Evolutionary conservation across 2,329 filamentous ascomycete species (phyloP).

Genomic region (Epichloe uncinata): DNA sequence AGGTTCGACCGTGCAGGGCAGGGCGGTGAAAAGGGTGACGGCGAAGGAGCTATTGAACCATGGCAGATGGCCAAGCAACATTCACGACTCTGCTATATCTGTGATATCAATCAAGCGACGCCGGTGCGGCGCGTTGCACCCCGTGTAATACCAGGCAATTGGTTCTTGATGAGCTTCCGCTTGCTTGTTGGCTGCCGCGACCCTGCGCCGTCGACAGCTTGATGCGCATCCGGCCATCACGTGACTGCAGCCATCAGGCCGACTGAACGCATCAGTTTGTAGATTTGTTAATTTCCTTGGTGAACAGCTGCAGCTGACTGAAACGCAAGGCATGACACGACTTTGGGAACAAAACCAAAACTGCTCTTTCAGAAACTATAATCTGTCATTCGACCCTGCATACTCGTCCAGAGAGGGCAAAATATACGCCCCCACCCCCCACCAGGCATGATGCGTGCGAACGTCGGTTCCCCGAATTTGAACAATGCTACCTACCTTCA

Average conservation of each 20-base stretch:
- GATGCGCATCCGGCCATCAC: slow-evolving; percentile 1
- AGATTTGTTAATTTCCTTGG: no score
- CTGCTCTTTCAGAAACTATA: no score
- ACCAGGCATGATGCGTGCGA: not conserved
- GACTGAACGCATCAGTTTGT: no score
- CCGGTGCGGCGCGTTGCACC: slow-evolving; percentile 4
- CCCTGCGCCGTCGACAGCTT: not conserved
- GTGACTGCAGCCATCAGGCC: not conserved
- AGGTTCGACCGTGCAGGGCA: slow-evolving; percentile 2
- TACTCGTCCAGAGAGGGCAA: not conserved
- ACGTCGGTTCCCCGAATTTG: not conserved
- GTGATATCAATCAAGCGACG: not conserved
- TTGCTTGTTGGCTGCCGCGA: not conserved
- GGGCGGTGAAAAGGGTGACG: slow-evolving; percentile 3
- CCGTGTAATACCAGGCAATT: slow-evolving; percentile 4
- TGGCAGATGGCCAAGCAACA: not conserved
- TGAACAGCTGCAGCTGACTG: no score
- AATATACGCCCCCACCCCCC: not conserved
- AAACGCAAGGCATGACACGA: no score
- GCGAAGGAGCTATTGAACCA: not conserved
- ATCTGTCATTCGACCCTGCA: not conserved
- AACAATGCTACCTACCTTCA: not conserved
- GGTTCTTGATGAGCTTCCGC: slow-evolving; percentile 2
- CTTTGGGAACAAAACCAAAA: no score
- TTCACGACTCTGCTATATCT: not conserved